These are phyloP conservation scores for Tylopilus subfusipes DNA, from an alignment of 768 basidiomycete species.

Conservation along the genomic window DNA sequence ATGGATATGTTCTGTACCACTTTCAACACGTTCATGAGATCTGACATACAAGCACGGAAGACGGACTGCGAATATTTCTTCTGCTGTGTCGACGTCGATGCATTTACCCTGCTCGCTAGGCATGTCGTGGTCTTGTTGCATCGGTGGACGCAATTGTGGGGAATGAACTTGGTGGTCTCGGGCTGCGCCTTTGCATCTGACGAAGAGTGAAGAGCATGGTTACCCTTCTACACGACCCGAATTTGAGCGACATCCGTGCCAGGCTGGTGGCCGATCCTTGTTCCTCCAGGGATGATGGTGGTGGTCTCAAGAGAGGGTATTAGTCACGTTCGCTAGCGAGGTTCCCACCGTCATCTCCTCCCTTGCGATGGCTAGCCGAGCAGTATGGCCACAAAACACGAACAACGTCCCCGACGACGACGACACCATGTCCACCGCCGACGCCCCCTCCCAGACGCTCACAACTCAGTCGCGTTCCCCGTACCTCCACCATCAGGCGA, in stretches of 20 bases:
- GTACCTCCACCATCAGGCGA: conserved; percentile 36
- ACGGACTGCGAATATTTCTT: not conserved
- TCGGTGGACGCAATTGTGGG: not conserved
- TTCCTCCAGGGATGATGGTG: too few relatives aligned
- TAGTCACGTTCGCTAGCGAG: too few relatives aligned
- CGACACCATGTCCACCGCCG: conserved; percentile 23
- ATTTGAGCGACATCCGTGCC: too few relatives aligned
- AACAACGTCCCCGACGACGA: conserved; percentile 22
- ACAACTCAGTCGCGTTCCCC: conserved; percentile 32
- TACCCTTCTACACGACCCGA: too few relatives aligned
- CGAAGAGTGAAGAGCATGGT: too few relatives aligned
- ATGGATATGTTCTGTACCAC: not conserved
- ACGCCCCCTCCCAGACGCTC: conserved; percentile 13
- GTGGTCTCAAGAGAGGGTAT: too few relatives aligned
- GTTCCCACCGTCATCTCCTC: conserved; percentile 24
- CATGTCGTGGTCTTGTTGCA: not conserved
- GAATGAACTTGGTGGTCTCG: not conserved
- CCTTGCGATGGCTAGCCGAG: conserved; percentile 23
- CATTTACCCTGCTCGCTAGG: not conserved
- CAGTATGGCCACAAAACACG: conserved; percentile 13
- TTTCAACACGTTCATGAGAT: too few relatives aligned
- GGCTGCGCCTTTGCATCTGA: too few relatives aligned
- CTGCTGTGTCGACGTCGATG: not conserved
- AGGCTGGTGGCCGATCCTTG: too few relatives aligned
- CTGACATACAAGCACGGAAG: too few relatives aligned